Percentiles rank a stretch among this genome's conserved stretches.
Evolutionary conservation across 371 early-diverging fungal species (phyloP).

Genomic region (Haplosporangium sp.): DNA sequence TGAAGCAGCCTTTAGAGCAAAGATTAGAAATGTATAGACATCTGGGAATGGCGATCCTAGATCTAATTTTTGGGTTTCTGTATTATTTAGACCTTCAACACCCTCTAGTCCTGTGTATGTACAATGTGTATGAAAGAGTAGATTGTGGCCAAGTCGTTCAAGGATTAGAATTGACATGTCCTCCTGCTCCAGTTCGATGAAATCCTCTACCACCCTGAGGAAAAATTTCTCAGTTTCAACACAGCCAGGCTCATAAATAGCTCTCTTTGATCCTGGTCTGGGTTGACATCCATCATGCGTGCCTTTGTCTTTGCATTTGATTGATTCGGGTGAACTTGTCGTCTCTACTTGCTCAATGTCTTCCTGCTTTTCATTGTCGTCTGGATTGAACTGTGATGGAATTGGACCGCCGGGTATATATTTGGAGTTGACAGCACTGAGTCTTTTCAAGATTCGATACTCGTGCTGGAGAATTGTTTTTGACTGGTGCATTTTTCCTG

Average conservation of each 20-base stretch:
- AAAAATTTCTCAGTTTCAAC: slow-evolving; percentile 42
- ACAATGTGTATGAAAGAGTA: slow-evolving; percentile 35
- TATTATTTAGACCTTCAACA: slow-evolving; percentile 12
- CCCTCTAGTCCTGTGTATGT: slow-evolving; percentile 36
- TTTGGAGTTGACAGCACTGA: slow-evolving; percentile 29
- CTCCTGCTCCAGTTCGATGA: slow-evolving; percentile 40
- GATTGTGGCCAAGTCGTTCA: slow-evolving; percentile 38
- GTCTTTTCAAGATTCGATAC: slow-evolving; percentile 41
- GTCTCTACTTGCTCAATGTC: too few species aligned
- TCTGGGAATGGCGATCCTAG: slow-evolving; percentile 44
- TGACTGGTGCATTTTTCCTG: slow-evolving; percentile 47
- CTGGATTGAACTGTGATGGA: neutral
- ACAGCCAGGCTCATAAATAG: slow-evolving; percentile 28
- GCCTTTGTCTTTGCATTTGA: neutral
- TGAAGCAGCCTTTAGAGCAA: slow-evolving; percentile 45
- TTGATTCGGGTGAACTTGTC: neutral
- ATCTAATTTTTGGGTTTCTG: slow-evolving; percentile 20
- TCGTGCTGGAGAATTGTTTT: slow-evolving; percentile 46
- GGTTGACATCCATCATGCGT: neutral
- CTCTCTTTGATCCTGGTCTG: slow-evolving; percentile 10
- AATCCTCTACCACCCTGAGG: slow-evolving; percentile 44
- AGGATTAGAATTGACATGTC: slow-evolving; percentile 49
- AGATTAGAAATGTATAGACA: slow-evolving; percentile 38
- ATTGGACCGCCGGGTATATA: slow-evolving; percentile 12
- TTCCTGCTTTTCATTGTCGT: neutral